Percentiles rank a stretch among this genome's conserved stretches.
Evolutionary conservation across 2,329 filamentous ascomycete genomes (phyloP).

Genomic region (Lasiodiplodia citricola): DNA sequence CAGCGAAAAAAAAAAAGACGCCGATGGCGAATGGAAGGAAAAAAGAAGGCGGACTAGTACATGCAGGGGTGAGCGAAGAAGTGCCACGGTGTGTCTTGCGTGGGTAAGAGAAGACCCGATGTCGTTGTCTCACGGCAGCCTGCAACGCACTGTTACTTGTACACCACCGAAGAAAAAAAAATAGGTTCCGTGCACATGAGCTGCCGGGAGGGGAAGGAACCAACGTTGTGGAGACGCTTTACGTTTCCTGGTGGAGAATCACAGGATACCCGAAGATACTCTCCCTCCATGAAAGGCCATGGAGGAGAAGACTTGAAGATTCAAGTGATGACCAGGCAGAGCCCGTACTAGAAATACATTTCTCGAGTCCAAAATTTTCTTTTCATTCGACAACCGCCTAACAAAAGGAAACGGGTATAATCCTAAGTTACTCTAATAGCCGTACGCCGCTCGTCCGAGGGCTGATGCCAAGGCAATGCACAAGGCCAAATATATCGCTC

Average conservation of each 20-base stretch:
- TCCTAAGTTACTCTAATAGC: slow-evolving; percentile 24
- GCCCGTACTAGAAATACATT: background rate
- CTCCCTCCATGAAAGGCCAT: background rate
- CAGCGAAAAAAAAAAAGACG: background rate
- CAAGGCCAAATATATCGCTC: slow-evolving; percentile 15
- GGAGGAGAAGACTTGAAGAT: background rate
- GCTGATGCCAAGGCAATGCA: slow-evolving; percentile 16
- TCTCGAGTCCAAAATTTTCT: slow-evolving; percentile 16
- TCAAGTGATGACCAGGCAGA: background rate
- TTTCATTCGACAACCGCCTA: slow-evolving; percentile 16
- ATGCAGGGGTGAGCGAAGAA: background rate
- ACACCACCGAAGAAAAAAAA: background rate
- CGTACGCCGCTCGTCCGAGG: slow-evolving; percentile 18
- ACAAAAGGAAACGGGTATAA: slow-evolving; percentile 24
- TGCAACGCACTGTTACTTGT: slow-evolving; percentile 2
- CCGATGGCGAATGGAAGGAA: background rate
- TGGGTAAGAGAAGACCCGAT: background rate
- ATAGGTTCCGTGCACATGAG: background rate
- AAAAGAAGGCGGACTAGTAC: background rate
- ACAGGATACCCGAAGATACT: background rate
- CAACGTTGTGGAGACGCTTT: background rate
- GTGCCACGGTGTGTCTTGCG: background rate
- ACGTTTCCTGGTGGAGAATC: background rate
- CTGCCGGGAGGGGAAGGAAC: background rate
- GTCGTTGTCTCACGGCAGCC: slow-evolving; percentile 5